Base-by-base conservation (phyloP, 1,139 yeast species). In the Diutina rugosa region DNA sequence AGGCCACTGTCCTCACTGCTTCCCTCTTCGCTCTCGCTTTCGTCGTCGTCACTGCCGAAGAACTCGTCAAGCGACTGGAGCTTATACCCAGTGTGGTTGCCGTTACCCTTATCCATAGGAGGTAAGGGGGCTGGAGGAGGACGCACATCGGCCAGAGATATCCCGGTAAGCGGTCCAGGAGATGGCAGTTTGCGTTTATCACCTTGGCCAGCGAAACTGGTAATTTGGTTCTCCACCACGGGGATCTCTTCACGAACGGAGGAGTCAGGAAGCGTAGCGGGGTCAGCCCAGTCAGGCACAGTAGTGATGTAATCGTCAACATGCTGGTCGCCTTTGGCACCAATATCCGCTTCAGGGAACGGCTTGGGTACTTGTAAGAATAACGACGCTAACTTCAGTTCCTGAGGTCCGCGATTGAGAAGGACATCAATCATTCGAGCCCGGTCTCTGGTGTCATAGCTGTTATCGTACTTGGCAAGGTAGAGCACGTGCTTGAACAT, bases 351-450 rank as follows among this genome's bases (percentile, higher is more conserved):
- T 26, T 32, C 26, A 7, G 89, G 87, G 56, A 84, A 71, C 0
- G 88, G 90, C 63, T 91, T 90, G 2, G 95, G 90, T 0, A 88
- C 93, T 64, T 90, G 96, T 46, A 93, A 76, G 57, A 93, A 74
- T 52, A 95, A 73, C 0, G 87, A 77, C 0, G 95, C 93, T 61
- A 95, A 73, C 60, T 84, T 83, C 8, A 69, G 66, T 58, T 72
- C 70, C 35, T 67, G 69, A 51, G 59, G 70, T 58, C 71, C 71
- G 2, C 69, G 64, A 56, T 70, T 69, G 29, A 55, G 47, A 51
- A 78, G 74, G 0, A 83, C 80, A 46, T 80, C 73, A 51, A 90
- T 74, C 74, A 87, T 77, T 60, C 99, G 77, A 0, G 96, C 89
- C 58, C 95, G 78, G 65, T 95, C 99, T 60, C 99, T 78, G 0